Percentiles rank a stretch among this genome's conserved stretches.
Evolutionary conservation across 148 eudicot species (phyloP).

Genomic region (Camellia sinensis): DNA sequence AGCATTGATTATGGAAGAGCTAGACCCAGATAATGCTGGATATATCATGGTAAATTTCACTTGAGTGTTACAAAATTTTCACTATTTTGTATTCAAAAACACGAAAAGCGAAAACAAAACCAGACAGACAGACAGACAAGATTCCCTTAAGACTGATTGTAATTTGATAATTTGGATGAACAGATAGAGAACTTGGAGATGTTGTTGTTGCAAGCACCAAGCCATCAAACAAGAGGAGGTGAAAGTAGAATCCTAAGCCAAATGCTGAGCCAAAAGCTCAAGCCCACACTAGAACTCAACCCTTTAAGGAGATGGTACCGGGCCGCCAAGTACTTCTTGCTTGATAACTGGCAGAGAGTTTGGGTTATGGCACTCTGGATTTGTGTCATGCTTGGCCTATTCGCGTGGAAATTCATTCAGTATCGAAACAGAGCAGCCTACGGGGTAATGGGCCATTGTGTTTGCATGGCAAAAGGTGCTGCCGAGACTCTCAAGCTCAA

Average conservation of each 20-base stretch:
- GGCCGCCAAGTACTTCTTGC: conserved; percentile 35
- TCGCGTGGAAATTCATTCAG: conserved; percentile 39
- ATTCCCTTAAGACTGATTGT: too few species aligned
- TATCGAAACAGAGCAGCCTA: conserved; percentile 35
- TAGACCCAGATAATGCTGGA: conserved; percentile 47
- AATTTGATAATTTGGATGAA: not conserved
- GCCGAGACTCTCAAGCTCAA: conserved; percentile 57
- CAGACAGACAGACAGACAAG: too few species aligned
- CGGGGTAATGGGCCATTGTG: conserved; percentile 46
- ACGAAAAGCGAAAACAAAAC: not conserved
- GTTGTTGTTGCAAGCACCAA: conserved; percentile 51
- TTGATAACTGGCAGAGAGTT: conserved; percentile 49
- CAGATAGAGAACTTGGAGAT: conserved; percentile 55
- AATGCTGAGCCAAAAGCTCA: conserved; percentile 55
- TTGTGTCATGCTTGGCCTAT: conserved; percentile 35
- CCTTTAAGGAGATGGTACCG: conserved; percentile 28
- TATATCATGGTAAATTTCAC: conserved; percentile 41
- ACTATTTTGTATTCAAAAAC: too few species aligned
- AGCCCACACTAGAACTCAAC: conserved; percentile 25
- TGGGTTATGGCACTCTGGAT: conserved; percentile 58
- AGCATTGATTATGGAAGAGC: conserved; percentile 54
- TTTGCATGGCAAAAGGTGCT: conserved; percentile 54
- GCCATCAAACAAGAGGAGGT: conserved; percentile 22
- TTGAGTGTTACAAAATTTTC: too few species aligned
- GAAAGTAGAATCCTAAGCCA: conserved; percentile 52